Evolutionary conservation across 306 rosid genomes (phyloP).

Genomic region (Acmispon strigosus): DNA sequence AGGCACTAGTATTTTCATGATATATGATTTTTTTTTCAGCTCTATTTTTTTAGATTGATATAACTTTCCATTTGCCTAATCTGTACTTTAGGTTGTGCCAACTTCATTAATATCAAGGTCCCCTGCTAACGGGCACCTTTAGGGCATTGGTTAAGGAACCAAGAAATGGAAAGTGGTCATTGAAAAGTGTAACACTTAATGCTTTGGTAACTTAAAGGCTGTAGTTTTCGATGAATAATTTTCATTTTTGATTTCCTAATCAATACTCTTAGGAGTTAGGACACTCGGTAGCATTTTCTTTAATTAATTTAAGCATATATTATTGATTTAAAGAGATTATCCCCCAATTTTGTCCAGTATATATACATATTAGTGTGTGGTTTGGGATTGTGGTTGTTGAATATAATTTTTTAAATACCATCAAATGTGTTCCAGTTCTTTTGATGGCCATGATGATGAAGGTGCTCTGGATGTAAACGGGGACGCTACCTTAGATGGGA

Average conservation of each 20-base stretch:
- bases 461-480: slow-evolving; percentile 49
- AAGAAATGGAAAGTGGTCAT: too few species aligned
- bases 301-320: background rate
- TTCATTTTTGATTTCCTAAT: too few species aligned
- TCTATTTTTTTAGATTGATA: background rate
- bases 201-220: too few species aligned
- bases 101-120: background rate
- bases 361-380: background rate
- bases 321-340: background rate
- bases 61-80: slow-evolving; percentile 11
- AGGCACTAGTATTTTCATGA: background rate
- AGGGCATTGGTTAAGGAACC: too few species aligned
- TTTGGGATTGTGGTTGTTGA: slow-evolving; percentile 11
- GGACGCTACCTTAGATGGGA: slow-evolving; percentile 55
- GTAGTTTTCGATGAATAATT: too few species aligned
- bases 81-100: background rate
- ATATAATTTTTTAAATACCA: slow-evolving; percentile 5
- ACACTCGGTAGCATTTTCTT: too few species aligned
- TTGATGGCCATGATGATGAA: slow-evolving; percentile 78
- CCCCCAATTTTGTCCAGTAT: background rate
- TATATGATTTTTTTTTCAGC: background rate
- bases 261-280: too few species aligned
- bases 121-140: too few species aligned
- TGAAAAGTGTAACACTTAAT: too few species aligned
- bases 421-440: slow-evolving; percentile 53